Evolutionary conservation across 192 early-diverging fungal genomes (phyloP), one percentile per base, ranked within the genome.

Genomic region (Dispira parvispora): DNA sequence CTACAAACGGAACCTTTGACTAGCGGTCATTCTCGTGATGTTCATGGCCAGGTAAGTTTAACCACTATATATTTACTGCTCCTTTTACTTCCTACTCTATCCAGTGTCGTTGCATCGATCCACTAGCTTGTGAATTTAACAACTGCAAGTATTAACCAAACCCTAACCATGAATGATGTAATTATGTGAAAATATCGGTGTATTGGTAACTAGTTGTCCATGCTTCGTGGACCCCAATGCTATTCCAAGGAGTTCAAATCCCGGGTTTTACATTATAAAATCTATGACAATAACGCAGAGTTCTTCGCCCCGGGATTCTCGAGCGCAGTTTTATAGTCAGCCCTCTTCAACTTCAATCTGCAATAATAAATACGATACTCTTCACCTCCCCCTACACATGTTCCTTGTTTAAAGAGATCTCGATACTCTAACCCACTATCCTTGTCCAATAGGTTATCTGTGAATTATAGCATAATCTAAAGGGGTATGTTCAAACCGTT

Each of bases 281-380:
- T 61, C n/a, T 61, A 45, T 38, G 58, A 61, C 58, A 61, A 61
- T 25, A 61, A 44, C n/a, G 58, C n/a, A 4, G 58, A 61, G n/a
- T 61, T 61, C 43, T 61, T 61, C 26, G 58, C 58, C 5, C 58
- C 58, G n/a, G 58, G 58, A 14, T 25, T 61, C 9, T 61, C 58
- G 4, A 38, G 18, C 4, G 58, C 58, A 14, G 58, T 61, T 18
- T 45, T 61, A 2, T 61, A 43, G 28, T 3, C 0, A 27, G 2
- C 47, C 3, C 32, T 38, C 3, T 6, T 38, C 32, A 38, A 38
- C 6, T 38, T 38, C 1, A 4, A 38, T 6, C 32, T 38, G 32
- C 1, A 38, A 38, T 4, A 38, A 38, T 38, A 38, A 38, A 38
- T 4, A 38, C 1, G 1, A 38, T 38, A 38, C 32, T 38, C 3